These are phyloP conservation scores for Suillus alpinus DNA, from an alignment of 768 basidiomycete genomes.

Conservation along the genomic window DNA sequence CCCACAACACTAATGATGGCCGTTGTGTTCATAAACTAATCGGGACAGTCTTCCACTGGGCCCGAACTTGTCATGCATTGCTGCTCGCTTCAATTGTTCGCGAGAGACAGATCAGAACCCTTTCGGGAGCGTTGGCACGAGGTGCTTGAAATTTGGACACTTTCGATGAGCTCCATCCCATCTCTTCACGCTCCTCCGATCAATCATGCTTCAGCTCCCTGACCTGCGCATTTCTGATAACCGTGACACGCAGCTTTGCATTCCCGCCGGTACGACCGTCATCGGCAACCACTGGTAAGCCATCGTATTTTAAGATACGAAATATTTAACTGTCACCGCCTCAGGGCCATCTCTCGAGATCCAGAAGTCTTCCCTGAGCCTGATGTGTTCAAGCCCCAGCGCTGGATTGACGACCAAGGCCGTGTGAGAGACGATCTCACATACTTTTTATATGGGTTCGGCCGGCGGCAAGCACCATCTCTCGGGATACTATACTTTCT, in stretches of 20 bases:
- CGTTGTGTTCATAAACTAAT: too few species aligned
- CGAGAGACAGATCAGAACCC: too few species aligned
- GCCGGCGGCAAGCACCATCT: conserved; percentile 23
- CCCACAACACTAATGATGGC: too few species aligned
- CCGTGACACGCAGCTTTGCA: conserved; percentile 1
- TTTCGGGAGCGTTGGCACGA: too few species aligned
- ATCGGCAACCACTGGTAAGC: conserved; percentile 18
- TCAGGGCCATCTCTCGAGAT: conserved; percentile 1
- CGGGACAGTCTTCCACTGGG: too few species aligned
- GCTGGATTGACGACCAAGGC: conserved; percentile 37
- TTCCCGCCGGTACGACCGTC: conserved; percentile 20
- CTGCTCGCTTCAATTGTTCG: too few species aligned
- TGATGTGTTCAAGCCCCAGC: conserved; percentile 26
- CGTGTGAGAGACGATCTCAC: conserved; percentile 46
- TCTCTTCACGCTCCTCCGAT: not conserved
- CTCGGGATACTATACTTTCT: not conserved
- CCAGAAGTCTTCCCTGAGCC: conserved; percentile 4
- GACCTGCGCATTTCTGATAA: not conserved
- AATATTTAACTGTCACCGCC: not conserved
- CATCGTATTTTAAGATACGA: not conserved
- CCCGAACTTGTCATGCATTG: too few species aligned
- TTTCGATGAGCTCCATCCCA: not conserved
- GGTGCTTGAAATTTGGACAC: not conserved
- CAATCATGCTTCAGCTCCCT: not conserved
- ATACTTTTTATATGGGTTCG: conserved; percentile 54